Conservation (phyloP, 352 stramenopile genomes). For the Hyaloperonospora arabidopsidis region DNA sequence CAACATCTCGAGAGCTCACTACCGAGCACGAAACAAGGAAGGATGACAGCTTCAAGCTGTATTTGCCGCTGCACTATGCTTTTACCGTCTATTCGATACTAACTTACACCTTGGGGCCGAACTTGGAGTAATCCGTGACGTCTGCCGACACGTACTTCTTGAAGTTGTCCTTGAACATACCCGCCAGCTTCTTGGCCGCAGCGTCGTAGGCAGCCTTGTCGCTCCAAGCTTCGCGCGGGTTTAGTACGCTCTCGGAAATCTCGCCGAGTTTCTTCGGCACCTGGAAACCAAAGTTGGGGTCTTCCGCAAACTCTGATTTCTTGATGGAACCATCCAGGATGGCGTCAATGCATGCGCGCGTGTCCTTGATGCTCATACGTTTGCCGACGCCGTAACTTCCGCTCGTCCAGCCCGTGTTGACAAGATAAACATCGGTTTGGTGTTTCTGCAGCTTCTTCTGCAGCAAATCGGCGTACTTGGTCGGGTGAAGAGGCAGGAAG, state of each 20-base stretch:
- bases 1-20: too few species aligned
- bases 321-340: conserved; percentile 95
- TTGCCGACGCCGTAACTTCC: conserved; percentile 93
- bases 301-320: conserved; percentile 69
- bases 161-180: conserved; percentile 96
- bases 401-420: conserved; percentile 97
- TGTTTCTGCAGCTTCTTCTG: conserved; percentile 94
- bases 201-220: conserved; percentile 90
- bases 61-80: neutral
- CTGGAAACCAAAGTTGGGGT: conserved; percentile 93
- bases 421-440: conserved; percentile 90
- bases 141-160: conserved; percentile 92
- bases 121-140: conserved; percentile 93
- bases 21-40: too few species aligned
- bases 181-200: conserved; percentile 88
- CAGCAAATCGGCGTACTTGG: conserved; percentile 94
- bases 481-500: conserved; percentile 96
- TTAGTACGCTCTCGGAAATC: conserved; percentile 86
- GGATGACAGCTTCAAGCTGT: too few species aligned
- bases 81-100: conserved; percentile 9
- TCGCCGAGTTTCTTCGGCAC: conserved; percentile 84
- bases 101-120: conserved; percentile 85
- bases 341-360: conserved; percentile 91
- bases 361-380: conserved; percentile 97
- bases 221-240: conserved; percentile 89